phyloP scores from a whole-genome alignment of 1,139 yeast genomes.

The Blastobotrys arbuscula region DNA sequence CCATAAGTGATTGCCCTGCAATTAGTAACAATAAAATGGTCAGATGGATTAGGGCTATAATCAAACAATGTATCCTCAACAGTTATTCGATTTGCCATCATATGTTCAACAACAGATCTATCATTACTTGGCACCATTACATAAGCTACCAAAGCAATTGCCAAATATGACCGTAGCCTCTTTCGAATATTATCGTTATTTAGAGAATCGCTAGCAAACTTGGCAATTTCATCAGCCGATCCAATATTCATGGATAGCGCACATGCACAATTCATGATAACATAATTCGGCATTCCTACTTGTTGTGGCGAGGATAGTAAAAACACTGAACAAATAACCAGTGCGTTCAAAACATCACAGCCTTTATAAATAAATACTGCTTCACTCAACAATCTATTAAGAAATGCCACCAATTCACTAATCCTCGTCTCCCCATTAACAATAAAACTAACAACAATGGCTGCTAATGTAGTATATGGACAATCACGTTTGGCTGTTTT shows the following conservation, averaged over 20 bases:
- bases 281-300: slow-evolving; percentile 1
- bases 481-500: neutral
- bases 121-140: neutral
- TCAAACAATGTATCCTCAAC: neutral
- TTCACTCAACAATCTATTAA: slow-evolving; percentile 1
- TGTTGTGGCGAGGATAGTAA: neutral
- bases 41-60: neutral
- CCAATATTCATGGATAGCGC: slow-evolving; percentile 1
- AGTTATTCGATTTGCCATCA: neutral
- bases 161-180: slow-evolving; percentile 1
- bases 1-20: neutral
- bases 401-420: slow-evolving; percentile 1
- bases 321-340: neutral
- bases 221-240: neutral
- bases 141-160: neutral
- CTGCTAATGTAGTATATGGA: slow-evolving; percentile 2
- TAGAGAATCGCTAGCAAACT: neutral
- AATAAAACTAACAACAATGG: neutral
- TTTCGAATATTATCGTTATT: neutral
- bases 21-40: neutral
- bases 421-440: neutral
- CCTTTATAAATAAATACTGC: neutral
- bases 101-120: neutral
- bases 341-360: slow-evolving; percentile 7
- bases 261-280: slow-evolving; percentile 4